Percentiles rank a stretch among this genome's conserved stretches.
phyloP scores from a whole-genome alignment of 2,329 filamentous ascomycete species.

The Beauveria scarabaeidicola region DNA sequence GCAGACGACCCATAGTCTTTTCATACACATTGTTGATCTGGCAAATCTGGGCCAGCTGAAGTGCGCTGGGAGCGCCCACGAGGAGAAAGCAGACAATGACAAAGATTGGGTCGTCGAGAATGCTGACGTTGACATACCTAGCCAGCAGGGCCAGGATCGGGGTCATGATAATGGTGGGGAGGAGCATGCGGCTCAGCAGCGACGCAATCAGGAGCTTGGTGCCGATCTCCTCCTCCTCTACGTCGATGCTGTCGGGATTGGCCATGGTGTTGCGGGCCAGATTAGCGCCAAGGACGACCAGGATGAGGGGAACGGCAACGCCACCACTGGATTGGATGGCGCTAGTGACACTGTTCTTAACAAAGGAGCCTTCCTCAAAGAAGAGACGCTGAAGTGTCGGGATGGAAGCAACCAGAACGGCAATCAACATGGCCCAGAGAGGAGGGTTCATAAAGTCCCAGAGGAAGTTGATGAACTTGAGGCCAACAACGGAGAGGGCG shows the following conservation, averaged over 20 bases:
- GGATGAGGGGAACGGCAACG: slow-evolving; percentile 88
- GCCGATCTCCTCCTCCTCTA: slow-evolving; percentile 60
- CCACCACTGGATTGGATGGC: slow-evolving; percentile 78
- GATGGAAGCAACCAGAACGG: slow-evolving; percentile 85
- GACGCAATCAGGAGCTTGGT: slow-evolving; percentile 78
- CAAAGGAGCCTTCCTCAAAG: slow-evolving; percentile 80
- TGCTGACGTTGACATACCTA: slow-evolving; percentile 86
- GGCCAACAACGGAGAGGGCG: slow-evolving; percentile 25
- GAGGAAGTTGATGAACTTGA: slow-evolving; percentile 52
- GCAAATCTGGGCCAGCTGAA: slow-evolving; percentile 96
- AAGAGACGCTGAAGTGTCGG: slow-evolving; percentile 75
- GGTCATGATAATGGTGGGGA: slow-evolving; percentile 87
- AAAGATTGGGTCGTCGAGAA: slow-evolving; percentile 95
- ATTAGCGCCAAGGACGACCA: slow-evolving; percentile 92
- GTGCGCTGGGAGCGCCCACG: slow-evolving; percentile 82
- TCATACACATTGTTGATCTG: slow-evolving; percentile 97
- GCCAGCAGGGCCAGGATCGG: slow-evolving; percentile 79
- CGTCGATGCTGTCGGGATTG: slow-evolving; percentile 51
- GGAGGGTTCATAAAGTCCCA: slow-evolving; percentile 98
- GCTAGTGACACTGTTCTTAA: slow-evolving; percentile 86
- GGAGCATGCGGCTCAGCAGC: slow-evolving; percentile 79
- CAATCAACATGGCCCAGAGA: slow-evolving; percentile 89
- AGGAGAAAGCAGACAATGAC: slow-evolving; percentile 96
- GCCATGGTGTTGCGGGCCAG: slow-evolving; percentile 84
- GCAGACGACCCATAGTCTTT: slow-evolving; percentile 80